A percentile compares a stretch with the other conserved stretches of the same genome.
phyloP scores from a whole-genome alignment of 352 stramenopile species.

The Pythium pyrilobum region DNA sequence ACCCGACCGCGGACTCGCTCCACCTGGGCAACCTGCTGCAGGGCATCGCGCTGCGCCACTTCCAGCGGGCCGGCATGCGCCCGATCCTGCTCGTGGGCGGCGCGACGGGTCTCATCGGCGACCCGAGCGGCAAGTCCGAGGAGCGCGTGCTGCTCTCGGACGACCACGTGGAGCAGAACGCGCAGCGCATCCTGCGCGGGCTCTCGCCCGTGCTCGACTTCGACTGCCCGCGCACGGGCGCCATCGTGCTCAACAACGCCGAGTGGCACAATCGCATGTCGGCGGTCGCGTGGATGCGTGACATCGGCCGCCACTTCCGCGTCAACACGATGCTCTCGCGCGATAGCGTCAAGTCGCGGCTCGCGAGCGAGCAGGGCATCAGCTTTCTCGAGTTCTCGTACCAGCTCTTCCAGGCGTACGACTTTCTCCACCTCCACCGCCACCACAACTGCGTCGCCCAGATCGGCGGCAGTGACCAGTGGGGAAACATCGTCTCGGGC shows the following conservation, averaged over 20 bases:
- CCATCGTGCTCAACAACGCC: constrained; percentile 98
- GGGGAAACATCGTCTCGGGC: constrained; percentile 98
- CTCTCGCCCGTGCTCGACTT: constrained; percentile 95
- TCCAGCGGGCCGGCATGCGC: constrained; percentile 80
- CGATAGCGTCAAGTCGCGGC: constrained; percentile 96
- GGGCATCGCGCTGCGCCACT: constrained; percentile 82
- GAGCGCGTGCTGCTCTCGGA: constrained; percentile 94
- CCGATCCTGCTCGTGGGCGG: constrained; percentile 89
- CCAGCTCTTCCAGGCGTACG: constrained; percentile 98
- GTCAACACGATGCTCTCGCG: constrained; percentile 99
- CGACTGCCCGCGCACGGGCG: constrained; percentile 79
- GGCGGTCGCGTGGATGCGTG: constrained; percentile 96
- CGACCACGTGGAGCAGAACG: constrained; percentile 89
- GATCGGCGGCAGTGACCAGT: constrained; percentile 98
- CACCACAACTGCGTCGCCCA: constrained; percentile 92
- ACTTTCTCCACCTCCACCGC: constrained; percentile 96
- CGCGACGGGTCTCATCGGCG: constrained; percentile 93
- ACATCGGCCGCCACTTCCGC: constrained; percentile 95
- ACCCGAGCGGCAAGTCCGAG: constrained; percentile 98
- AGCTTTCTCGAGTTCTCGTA: constrained; percentile 99
- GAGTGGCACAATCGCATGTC: constrained; percentile 95
- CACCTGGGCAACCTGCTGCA: constrained; percentile 89
- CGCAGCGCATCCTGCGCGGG: constrained; percentile 85
- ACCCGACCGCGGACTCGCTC: constrained; percentile 90
- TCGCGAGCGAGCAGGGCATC: constrained; percentile 93